Conservation (phyloP, 2,329 filamentous ascomycete species). For the Dothiorella sarmentorum region DNA sequence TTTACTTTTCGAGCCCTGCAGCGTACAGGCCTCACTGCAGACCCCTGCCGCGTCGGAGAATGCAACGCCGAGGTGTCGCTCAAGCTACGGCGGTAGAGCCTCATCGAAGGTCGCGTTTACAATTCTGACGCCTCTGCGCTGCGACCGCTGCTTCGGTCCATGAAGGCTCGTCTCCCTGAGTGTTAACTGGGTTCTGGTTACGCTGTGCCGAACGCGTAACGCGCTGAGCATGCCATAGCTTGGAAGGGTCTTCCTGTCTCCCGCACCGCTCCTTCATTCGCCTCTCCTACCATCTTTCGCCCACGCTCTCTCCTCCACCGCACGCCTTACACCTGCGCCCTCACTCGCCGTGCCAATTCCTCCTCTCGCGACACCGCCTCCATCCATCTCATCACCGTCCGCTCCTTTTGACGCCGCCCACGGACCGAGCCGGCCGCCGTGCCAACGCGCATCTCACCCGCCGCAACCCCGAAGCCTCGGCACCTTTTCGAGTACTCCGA, state of each 20-base stretch:
- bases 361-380: not conserved
- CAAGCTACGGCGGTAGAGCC: slow-evolving; percentile 17
- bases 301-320: slow-evolving; percentile 13
- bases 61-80: slow-evolving; percentile 15
- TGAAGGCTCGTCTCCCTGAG: not conserved
- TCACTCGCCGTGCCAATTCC: not conserved
- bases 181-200: not conserved
- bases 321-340: not conserved
- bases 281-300: slow-evolving; percentile 5
- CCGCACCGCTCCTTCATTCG: slow-evolving; percentile 16
- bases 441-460: slow-evolving; percentile 7
- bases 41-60: slow-evolving; percentile 12
- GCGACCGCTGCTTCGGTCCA: slow-evolving; percentile 7
- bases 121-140: not conserved
- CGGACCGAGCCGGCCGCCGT: slow-evolving; percentile 5
- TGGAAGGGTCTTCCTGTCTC: slow-evolving; percentile 13
- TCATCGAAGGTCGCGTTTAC: slow-evolving; percentile 5
- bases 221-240: slow-evolving; percentile 9
- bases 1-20: slow-evolving; percentile 1
- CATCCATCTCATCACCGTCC: not conserved
- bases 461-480: not conserved
- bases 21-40: slow-evolving; percentile 9
- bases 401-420: slow-evolving; percentile 1
- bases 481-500: not conserved
- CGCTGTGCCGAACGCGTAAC: slow-evolving; percentile 17